Percentiles rank a stretch among this genome's conserved stretches.
Conservation (phyloP, 495 filamentous ascomycete species). For the Neurospora sp. region DNA sequence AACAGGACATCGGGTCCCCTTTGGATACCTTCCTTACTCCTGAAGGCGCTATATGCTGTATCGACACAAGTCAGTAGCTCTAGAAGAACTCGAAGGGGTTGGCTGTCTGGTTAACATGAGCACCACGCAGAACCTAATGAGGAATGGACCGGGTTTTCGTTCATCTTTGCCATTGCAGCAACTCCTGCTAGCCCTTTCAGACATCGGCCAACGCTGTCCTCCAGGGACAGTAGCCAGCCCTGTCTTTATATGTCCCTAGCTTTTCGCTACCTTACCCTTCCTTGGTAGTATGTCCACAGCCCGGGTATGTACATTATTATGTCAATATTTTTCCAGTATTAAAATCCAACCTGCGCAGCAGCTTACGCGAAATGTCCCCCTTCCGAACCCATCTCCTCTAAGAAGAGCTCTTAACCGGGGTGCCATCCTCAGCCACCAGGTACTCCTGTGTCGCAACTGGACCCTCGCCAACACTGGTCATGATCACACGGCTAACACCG, state of each 20-base stretch:
- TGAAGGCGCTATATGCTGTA: background rate
- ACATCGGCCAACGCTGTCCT: background rate
- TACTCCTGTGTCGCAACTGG: slow-evolving; percentile 69
- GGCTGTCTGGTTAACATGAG: background rate
- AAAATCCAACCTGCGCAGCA: background rate
- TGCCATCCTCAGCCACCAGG: slow-evolving; percentile 62
- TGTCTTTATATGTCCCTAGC: background rate
- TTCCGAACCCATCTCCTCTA: background rate
- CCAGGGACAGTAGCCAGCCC: background rate
- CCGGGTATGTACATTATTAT: background rate
- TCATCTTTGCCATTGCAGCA: background rate
- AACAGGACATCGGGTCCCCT: background rate
- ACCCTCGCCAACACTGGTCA: slow-evolving; percentile 86
- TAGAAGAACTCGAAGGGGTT: background rate
- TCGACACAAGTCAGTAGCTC: background rate
- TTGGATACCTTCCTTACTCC: background rate
- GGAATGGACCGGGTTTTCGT: background rate
- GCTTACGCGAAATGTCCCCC: background rate
- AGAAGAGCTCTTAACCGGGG: slow-evolving; percentile 28
- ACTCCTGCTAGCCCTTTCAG: background rate
- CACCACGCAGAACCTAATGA: background rate
- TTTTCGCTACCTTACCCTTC: background rate
- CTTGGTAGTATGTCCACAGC: background rate
- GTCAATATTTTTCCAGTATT: background rate
- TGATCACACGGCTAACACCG: slow-evolving; percentile 79